phyloP scores from a whole-genome alignment of 164 flowering plant species.

The Macadamia tetraphylla region DNA sequence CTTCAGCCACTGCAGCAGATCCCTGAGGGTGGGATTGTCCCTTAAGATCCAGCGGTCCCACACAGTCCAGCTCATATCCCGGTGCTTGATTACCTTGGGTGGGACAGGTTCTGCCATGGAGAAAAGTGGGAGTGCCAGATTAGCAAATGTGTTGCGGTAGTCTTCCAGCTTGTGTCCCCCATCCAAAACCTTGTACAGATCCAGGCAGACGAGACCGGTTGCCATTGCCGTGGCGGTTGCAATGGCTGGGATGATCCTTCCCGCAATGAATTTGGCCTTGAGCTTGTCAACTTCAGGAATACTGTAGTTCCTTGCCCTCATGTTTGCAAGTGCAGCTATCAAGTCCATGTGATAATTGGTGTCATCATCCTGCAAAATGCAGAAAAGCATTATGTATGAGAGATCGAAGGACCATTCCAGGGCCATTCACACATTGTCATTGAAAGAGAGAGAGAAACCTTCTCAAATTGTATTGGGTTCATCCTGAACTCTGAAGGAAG shows the following conservation, averaged over 20 bases:
- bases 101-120: constrained; percentile 91
- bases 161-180: constrained; percentile 76
- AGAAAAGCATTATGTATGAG: too few relatives aligned
- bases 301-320: constrained; percentile 89
- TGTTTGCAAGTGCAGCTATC: constrained; percentile 83
- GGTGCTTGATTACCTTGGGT: constrained; percentile 75
- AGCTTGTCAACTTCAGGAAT: constrained; percentile 89
- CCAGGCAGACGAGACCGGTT: constrained; percentile 85
- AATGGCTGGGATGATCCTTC: constrained; percentile 86
- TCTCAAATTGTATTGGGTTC: constrained; percentile 85
- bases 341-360: constrained; percentile 80
- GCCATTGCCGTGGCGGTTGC: constrained; percentile 91
- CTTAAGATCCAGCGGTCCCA: constrained; percentile 83
- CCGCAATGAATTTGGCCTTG: constrained; percentile 88
- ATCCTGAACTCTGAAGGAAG: constrained; percentile 58
- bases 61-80: constrained; percentile 76
- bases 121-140: constrained; percentile 77
- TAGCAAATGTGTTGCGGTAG: constrained; percentile 81
- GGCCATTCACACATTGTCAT: too few relatives aligned
- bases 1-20: constrained; percentile 66
- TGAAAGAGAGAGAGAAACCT: constrained; percentile 33
- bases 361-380: constrained; percentile 70
- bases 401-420: too few relatives aligned
- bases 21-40: constrained; percentile 60
- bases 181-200: constrained; percentile 72